These are phyloP conservation scores for Hysterangium stoloniferum DNA, from an alignment of 768 basidiomycete genomes.

Conservation along the genomic window DNA sequence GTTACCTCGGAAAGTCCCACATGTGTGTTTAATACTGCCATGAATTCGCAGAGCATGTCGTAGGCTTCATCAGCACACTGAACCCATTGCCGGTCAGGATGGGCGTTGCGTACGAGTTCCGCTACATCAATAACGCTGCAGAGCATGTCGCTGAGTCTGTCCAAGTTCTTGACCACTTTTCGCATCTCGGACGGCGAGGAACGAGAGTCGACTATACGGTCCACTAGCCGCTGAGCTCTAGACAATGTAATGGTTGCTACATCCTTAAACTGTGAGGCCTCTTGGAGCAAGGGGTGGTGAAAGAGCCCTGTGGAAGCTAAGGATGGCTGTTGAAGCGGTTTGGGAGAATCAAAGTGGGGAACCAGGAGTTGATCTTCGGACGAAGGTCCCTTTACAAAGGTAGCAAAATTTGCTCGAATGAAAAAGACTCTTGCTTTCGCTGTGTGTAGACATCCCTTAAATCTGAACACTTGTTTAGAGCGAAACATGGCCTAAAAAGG, in stretches of 20 bases:
- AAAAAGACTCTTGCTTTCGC: background rate
- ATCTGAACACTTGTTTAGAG: slow-evolving; percentile 2
- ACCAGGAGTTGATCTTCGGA: slow-evolving; percentile 59
- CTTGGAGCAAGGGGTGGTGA: slow-evolving; percentile 62
- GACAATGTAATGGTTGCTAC: slow-evolving; percentile 74
- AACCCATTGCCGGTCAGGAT: slow-evolving; percentile 82
- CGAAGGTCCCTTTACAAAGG: slow-evolving; percentile 49
- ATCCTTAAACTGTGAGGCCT: slow-evolving; percentile 59
- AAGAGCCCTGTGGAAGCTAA: slow-evolving; percentile 74
- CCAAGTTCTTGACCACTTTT: slow-evolving; percentile 90
- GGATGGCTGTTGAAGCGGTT: slow-evolving; percentile 29
- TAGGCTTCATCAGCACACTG: slow-evolving; percentile 81
- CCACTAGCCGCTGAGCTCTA: slow-evolving; percentile 75
- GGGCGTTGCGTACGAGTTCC: slow-evolving; percentile 87
- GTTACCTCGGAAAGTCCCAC: slow-evolving; percentile 81
- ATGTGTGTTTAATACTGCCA: slow-evolving; percentile 96
- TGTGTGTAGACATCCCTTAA: slow-evolving; percentile 9
- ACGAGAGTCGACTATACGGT: slow-evolving; percentile 69
- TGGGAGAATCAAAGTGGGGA: slow-evolving; percentile 64
- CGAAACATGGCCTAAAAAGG: background rate
- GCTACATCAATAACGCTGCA: slow-evolving; percentile 96
- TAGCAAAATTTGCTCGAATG: slow-evolving; percentile 22
- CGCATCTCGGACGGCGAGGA: slow-evolving; percentile 68
- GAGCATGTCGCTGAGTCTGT: slow-evolving; percentile 90
- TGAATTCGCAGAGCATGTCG: slow-evolving; percentile 89